A percentile compares a stretch with the other conserved stretches of the same genome.
phyloP scores from a whole-genome alignment of 176 grass and related monocot species.

The Oryza brachyantha region DNA sequence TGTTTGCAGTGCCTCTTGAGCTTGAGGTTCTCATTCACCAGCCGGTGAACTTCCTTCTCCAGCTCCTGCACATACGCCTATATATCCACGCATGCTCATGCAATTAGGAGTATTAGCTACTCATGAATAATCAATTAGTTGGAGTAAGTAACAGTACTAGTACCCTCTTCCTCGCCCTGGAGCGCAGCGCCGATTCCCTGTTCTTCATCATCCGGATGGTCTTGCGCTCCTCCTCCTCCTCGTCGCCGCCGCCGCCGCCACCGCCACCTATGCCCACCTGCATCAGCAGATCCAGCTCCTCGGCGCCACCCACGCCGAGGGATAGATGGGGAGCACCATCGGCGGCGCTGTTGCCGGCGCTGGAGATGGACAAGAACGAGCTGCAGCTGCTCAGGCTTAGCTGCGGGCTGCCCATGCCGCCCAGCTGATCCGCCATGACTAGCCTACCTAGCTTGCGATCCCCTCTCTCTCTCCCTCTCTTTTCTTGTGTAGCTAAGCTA shows the following conservation, averaged over 20 bases:
- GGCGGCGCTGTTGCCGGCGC: not conserved
- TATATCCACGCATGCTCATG: not conserved
- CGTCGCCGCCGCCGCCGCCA: not conserved
- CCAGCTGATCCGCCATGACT: not conserved
- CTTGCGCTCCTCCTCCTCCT: slow-evolving; percentile 22
- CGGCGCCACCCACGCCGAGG: slow-evolving; percentile 28
- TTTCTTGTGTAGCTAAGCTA: too few species aligned
- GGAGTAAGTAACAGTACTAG: not conserved
- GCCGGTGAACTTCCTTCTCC: slow-evolving; percentile 45
- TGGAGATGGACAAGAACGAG: slow-evolving; percentile 49
- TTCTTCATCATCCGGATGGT: slow-evolving; percentile 51
- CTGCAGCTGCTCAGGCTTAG: slow-evolving; percentile 52
- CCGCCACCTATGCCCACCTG: not conserved
- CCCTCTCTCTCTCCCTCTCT: too few species aligned
- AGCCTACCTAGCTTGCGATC: too few species aligned
- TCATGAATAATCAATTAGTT: too few species aligned
- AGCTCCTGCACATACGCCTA: slow-evolving; percentile 52
- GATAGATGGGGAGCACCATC: slow-evolving; percentile 5
- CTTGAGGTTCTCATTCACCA: slow-evolving; percentile 43
- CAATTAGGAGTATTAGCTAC: too few species aligned
- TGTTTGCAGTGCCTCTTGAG: slow-evolving; percentile 53
- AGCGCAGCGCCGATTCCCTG: slow-evolving; percentile 47
- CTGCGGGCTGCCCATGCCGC: slow-evolving; percentile 32
- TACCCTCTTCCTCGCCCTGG: slow-evolving; percentile 52
- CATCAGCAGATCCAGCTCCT: slow-evolving; percentile 36